Base-by-base conservation (phyloP, 1,284 basidiomycete genomes). In the Fomes fomentarius region DNA sequence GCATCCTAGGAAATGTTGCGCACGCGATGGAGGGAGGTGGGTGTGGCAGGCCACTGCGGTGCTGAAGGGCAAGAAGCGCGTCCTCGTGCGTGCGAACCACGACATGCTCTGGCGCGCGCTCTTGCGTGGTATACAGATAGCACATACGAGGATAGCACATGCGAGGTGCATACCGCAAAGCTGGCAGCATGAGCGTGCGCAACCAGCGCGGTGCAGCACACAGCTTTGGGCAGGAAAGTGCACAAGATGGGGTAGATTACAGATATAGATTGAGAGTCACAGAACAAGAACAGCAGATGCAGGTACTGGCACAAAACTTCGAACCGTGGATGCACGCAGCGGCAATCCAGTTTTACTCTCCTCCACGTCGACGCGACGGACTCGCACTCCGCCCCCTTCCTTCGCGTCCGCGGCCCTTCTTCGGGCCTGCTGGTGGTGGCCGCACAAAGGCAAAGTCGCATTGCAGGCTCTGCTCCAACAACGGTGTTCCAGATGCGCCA, bases 391-490 rank as follows among this genome's bases (percentile, higher is more conserved):
- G 84, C 31, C 85, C 87, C 40, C 91, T 71, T 9, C 70, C 74
- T 45, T 76, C 82, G 22, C 80, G 76, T 39, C 84, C 81, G 58
- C 87, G 76, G 10, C 85, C 85, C 63, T 87, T 88, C 71, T 87
- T 90, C 3, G 89, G 88, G 1, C 87, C 90, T 21, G 87, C 78
- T 1, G 89, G 85, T 40, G 94, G 93, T 22, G 94, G 93, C 39
- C 94, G 84, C 31, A 98, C 89, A 68, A 99, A 99, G 0, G 93
- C 96, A 71, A 95, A 99, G 69, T 98, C 96, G 65, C 95, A 96
- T 62, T 91, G 85, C 41, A 99, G 81, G 30, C 76, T 79, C 74
- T 98, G 92, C 67, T 98, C 96, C 57, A 99, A 76, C 54, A 99
- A 75, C 12, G 84, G 80, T 8, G 93, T 88, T 4, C 93, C 93